phyloP scores from a whole-genome alignment of 192 early-diverging fungal genomes.

The Backusella australiensis region DNA sequence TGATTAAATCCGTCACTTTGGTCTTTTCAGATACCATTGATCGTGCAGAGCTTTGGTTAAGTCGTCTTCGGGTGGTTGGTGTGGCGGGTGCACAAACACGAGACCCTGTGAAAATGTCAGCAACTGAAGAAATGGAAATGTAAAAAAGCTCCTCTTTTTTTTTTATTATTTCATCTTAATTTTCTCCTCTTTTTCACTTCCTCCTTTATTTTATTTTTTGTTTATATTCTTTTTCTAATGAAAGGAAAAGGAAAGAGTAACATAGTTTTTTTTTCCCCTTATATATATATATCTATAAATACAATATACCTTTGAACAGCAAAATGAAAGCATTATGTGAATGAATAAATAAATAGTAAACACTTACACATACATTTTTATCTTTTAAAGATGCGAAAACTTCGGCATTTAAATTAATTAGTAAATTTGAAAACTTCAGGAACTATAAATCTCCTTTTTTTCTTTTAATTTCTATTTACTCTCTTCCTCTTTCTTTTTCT shows the following conservation, averaged over 20 bases:
- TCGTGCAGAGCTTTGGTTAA: constrained; percentile 63
- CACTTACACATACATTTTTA: not conserved
- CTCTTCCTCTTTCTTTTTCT: not conserved
- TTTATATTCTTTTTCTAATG: not conserved
- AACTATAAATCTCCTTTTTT: not conserved
- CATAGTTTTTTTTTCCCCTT: not conserved
- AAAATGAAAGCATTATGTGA: not conserved
- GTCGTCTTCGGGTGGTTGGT: constrained; percentile 37
- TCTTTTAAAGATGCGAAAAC: not conserved
- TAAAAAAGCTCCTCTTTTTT: constrained; percentile 4
- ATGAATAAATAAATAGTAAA: not conserved
- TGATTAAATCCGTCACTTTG: constrained; percentile 60
- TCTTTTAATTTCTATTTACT: not conserved
- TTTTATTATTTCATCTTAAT: not conserved
- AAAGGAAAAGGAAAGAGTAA: not conserved
- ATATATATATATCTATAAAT: not conserved
- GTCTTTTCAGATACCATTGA: constrained; percentile 71
- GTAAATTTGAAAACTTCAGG: not conserved
- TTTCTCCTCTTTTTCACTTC: not conserved
- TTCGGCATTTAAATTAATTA: not conserved
- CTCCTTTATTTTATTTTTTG: constrained; percentile 13
- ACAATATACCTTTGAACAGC: not conserved
- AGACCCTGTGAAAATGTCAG: constrained; percentile 5
- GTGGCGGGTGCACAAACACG: constrained; percentile 11
- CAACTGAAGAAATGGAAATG: not conserved